These are phyloP conservation scores for Sechiopsis laciniata DNA, from an alignment of 306 rosid genomes.

Conservation along the genomic window DNA sequence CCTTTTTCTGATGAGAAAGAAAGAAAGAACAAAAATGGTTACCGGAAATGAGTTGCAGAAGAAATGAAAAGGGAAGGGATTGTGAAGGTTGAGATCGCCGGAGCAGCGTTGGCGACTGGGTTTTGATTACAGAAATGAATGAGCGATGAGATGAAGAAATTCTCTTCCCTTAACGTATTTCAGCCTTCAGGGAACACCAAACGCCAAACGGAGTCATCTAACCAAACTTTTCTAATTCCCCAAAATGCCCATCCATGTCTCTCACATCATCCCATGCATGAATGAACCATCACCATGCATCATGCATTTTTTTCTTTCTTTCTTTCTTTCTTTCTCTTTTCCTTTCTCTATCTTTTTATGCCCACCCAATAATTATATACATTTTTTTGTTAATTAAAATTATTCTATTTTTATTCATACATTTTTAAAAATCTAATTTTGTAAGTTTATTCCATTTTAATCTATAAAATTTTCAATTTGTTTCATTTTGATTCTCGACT, in stretches of 20 bases:
- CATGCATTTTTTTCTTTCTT: not conserved
- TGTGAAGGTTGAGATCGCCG: not conserved
- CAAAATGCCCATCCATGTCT: slow-evolving; percentile 7
- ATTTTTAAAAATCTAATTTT: no score
- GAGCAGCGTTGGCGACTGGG: not conserved
- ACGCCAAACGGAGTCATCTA: not conserved
- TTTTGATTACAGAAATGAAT: not conserved
- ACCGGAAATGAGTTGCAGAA: not conserved
- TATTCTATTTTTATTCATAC: no score
- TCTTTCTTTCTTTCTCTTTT: not conserved
- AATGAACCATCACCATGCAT: slow-evolving; percentile 3
- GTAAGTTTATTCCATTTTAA: no score
- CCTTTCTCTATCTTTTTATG: no score
- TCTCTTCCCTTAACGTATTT: slow-evolving; percentile 12
- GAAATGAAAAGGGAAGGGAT: not conserved
- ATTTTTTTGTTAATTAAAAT: no score
- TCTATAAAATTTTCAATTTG: no score
- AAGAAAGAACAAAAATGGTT: not conserved
- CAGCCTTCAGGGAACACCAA: not conserved
- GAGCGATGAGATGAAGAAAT: slow-evolving; percentile 12
- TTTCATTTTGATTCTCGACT: no score
- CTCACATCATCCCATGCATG: not conserved
- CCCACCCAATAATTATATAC: no score
- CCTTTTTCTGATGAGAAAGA: no score
- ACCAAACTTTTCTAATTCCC: slow-evolving; percentile 12